Conservation (phyloP, 2,329 filamentous ascomycete species). For the Phyllosticta citribraziliensis region DNA sequence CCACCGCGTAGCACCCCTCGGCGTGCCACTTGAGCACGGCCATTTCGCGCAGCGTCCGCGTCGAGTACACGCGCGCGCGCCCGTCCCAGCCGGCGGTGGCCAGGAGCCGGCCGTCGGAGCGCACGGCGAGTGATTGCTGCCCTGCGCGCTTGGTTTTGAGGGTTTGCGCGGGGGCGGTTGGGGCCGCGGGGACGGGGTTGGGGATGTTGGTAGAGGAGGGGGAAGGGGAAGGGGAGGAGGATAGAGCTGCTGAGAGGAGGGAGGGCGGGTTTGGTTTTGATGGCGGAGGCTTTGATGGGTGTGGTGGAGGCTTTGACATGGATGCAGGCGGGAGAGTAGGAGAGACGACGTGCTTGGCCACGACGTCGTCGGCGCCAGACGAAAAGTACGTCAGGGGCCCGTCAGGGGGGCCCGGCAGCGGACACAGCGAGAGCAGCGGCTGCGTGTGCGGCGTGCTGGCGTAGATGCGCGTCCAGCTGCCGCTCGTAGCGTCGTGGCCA, state of each 20-base stretch:
- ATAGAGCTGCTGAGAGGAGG: neutral
- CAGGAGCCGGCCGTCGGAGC: constrained; percentile 73
- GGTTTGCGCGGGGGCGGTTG: constrained; percentile 32
- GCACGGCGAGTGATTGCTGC: constrained; percentile 69
- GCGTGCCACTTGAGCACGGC: constrained; percentile 93
- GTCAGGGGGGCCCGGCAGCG: constrained; percentile 16
- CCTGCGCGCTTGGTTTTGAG: constrained; percentile 80
- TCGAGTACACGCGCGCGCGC: constrained; percentile 68
- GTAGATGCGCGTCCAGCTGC: constrained; percentile 46
- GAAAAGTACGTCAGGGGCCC: constrained; percentile 57
- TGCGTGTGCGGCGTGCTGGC: constrained; percentile 61
- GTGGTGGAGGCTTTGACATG: neutral
- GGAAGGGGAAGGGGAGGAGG: constrained; percentile 17
- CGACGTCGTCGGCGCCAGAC: constrained; percentile 68
- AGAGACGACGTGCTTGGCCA: constrained; percentile 56
- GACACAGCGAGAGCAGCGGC: constrained; percentile 60
- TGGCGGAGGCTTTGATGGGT: neutral
- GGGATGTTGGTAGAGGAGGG: constrained; percentile 35
- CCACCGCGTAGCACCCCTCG: constrained; percentile 72
- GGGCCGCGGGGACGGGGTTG: constrained; percentile 30
- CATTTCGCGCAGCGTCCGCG: constrained; percentile 72
- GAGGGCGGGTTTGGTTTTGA: neutral
- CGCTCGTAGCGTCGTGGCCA: constrained; percentile 33
- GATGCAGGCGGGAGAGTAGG: neutral
- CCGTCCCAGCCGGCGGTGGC: constrained; percentile 92